Base-by-base conservation (phyloP, 2,329 filamentous ascomycete species). In the Cladosporium austrohemisphaericum region DNA sequence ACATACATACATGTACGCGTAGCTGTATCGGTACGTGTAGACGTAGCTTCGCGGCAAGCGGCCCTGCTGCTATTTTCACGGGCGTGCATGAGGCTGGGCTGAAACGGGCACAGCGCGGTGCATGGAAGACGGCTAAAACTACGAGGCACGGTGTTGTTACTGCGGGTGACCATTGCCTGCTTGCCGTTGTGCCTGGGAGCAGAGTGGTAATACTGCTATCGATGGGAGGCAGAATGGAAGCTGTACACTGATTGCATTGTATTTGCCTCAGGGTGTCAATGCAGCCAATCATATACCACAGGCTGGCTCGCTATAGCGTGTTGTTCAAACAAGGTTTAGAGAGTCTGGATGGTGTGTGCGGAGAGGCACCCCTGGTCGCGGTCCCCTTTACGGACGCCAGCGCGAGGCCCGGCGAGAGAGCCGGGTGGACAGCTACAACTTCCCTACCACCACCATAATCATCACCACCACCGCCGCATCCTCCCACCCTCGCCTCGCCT, bases 321-420 rank as follows among this genome's bases (percentile, higher is more conserved):
- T 10, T 31, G 28, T 31, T n/a, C 11, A 4, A 31, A 31, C 28
- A 31, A 31, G 28, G 28, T 31, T 31, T 31, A n/a, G 28, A 31
- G 28, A 4, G 28, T n/a, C n/a, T n/a, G n/a, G n/a, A n/a, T n/a
- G n/a, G n/a, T n/a, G n/a, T n/a, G 28, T 31, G 28, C 28, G 28
- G 28, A 31, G 28, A 32, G 40, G 28, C 40, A 26, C 26, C 40
- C 40, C 40, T 41, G 25, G 10, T 16, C 10, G 20, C 18, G 31
- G 38, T 43, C 40, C 40, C 40, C 40, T 43, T 43, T 43, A 26
- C 32, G 31, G 26, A n/a, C n/a, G n/a, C n/a, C n/a, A n/a, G 33
- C 44, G 23, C 33, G n/a, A n/a, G 23, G n/a, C 33, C 13, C 5
- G 29, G 36, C 44, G 33, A 35, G 44, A 13, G 44, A 38, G 33